Evolutionary conservation across 495 filamentous ascomycete genomes (phyloP), one percentile per base, ranked within the genome.

Genomic region (Lentithecium fluviatile): DNA sequence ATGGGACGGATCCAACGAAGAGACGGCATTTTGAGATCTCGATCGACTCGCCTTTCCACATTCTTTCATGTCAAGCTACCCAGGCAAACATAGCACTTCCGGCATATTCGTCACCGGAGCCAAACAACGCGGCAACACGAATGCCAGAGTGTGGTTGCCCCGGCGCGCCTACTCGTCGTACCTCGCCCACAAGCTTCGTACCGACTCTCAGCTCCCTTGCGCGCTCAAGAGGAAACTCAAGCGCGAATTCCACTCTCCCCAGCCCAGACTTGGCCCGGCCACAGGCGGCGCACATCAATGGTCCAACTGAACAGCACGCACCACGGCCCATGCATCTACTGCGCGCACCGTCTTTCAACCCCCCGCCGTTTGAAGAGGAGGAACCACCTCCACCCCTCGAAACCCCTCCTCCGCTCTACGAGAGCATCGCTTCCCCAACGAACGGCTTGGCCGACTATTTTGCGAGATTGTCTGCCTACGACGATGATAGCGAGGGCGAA

Each of bases 11-110:
- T 66, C 85, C 94, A 0, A 77, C 78, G 5, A 94, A 92, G 53
- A 84, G 94, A 47, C 83, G 94, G 23, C 95, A 97, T 71, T 98
- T 97, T 60, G 94, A 98, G 71, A 98, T 98, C 64, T 97, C 94
- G 58, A 98, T 98, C 65, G 94, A 98, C 75, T 96, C 91, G 13
- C 94, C 94, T 8, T 95, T 97, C 71, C 92, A 96, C 62, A 88
- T 97, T 37, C 88, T 98, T 21, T 93, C 91, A 60, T 98, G 94
- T 75, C 90, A 85, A 48, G 94, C 95, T 8, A 94, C 91, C 0
- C 87, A 91, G 70, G 89, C 90, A 21, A 97, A 97, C 73, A 94
- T 89, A 19, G 83, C 85, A 25, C 83, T 98, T 13, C 94, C 94
- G 0, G 88, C 88, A 19, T 98, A 98, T 67, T 85, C 83, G 23